Percentiles rank a stretch among this genome's conserved stretches.
These are phyloP conservation scores for Rosa lucieae DNA, from an alignment of 306 rosid genomes.

Conservation along the genomic window DNA sequence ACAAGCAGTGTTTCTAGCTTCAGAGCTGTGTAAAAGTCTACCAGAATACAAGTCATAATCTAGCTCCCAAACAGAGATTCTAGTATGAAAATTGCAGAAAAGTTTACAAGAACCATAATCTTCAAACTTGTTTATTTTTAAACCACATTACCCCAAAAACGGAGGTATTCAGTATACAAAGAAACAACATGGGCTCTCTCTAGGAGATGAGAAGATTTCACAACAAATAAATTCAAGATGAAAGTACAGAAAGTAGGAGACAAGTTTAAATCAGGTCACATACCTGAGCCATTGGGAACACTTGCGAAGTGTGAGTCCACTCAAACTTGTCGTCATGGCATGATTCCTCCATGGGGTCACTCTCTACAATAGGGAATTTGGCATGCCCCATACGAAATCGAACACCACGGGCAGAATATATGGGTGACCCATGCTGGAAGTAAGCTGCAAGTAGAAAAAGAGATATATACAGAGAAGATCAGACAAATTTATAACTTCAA, in stretches of 20 bases:
- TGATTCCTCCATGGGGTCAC: slow-evolving; percentile 6
- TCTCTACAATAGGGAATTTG: slow-evolving; percentile 25
- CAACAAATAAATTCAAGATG: slow-evolving; percentile 4
- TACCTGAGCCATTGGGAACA: slow-evolving; percentile 81
- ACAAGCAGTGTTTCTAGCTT: background rate
- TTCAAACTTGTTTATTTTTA: background rate
- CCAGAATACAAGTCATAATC: background rate
- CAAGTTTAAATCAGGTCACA: slow-evolving; percentile 6
- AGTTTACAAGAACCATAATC: background rate
- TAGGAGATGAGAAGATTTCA: background rate
- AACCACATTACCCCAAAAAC: background rate
- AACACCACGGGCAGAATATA: slow-evolving; percentile 74
- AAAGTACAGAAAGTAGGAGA: slow-evolving; percentile 1
- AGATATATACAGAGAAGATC: slow-evolving; percentile 16
- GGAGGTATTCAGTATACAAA: background rate
- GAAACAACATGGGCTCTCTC: background rate
- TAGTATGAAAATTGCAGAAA: background rate
- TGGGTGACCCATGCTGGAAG: slow-evolving; percentile 70
- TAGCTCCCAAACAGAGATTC: background rate
- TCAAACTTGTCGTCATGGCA: slow-evolving; percentile 36
- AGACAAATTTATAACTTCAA: background rate
- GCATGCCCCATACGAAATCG: slow-evolving; percentile 74
- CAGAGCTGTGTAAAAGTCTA: background rate
- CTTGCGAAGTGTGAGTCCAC: slow-evolving; percentile 88
- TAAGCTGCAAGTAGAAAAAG: slow-evolving; percentile 44